Percentiles rank a stretch among this genome's conserved stretches.
Evolutionary conservation across 2,329 filamentous ascomycete species (phyloP).

Genomic region (Alternaria consortialis): DNA sequence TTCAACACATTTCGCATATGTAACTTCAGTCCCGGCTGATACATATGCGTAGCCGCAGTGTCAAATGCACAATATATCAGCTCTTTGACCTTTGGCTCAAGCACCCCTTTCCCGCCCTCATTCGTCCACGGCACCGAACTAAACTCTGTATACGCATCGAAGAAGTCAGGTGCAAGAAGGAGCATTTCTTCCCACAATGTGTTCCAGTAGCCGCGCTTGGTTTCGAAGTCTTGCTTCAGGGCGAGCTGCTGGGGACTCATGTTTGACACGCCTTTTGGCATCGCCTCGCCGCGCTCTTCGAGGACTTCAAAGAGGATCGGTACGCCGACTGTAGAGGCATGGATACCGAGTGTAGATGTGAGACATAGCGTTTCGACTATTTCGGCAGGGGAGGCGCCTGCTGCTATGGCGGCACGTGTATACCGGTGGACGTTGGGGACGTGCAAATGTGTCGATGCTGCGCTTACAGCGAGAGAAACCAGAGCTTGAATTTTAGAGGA

Average conservation of each 20-base stretch:
- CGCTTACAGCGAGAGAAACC: conserved; percentile 56
- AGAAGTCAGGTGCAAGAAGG: conserved; percentile 58
- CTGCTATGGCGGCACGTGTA: conserved; percentile 50
- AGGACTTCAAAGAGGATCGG: conserved; percentile 59
- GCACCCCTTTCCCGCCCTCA: conserved; percentile 41
- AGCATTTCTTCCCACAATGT: conserved; percentile 57
- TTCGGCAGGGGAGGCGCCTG: conserved; percentile 54
- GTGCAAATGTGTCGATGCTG: conserved; percentile 57
- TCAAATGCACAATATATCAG: conserved; percentile 61
- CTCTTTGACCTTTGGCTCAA: conserved; percentile 60
- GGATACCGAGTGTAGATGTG: conserved; percentile 57
- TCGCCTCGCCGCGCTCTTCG: conserved; percentile 54
- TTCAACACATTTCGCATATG: conserved; percentile 60
- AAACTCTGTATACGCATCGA: conserved; percentile 59
- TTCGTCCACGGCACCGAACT: conserved; percentile 55
- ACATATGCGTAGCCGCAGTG: conserved; percentile 59
- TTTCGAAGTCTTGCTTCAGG: conserved; percentile 55
- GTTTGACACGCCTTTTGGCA: conserved; percentile 37
- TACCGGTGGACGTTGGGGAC: conserved; percentile 54
- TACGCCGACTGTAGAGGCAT: conserved; percentile 59
- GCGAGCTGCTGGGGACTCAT: conserved; percentile 50
- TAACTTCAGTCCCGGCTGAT: conserved; percentile 57
- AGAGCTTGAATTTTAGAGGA: conserved; percentile 54
- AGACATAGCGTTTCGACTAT: conserved; percentile 59
- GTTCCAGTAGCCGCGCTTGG: conserved; percentile 60